phyloP scores from a whole-genome alignment of 176 grass and related monocot genomes.

The Eragrostis curvula region DNA sequence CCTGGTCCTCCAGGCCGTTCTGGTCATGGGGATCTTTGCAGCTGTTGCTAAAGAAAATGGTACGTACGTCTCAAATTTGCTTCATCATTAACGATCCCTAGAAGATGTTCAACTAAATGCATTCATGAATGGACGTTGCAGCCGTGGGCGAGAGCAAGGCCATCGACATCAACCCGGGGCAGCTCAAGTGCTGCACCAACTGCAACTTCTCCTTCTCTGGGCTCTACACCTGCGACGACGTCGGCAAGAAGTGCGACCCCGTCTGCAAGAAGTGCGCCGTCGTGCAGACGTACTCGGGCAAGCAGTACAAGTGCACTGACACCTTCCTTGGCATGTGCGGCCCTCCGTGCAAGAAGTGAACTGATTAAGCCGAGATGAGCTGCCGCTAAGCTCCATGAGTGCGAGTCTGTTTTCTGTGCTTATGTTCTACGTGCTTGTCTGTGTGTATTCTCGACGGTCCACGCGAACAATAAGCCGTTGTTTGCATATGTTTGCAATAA shows the following conservation, averaged over 20 bases:
- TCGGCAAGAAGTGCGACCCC: conserved; percentile 20
- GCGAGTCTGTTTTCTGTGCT: not conserved
- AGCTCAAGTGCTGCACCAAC: conserved; percentile 39
- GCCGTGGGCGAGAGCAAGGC: conserved; percentile 40
- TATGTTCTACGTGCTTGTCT: not conserved
- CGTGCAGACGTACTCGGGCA: conserved; percentile 9
- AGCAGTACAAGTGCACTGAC: conserved; percentile 30
- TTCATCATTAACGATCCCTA: not conserved
- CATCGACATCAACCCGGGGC: conserved; percentile 39
- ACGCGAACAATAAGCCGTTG: conserved; percentile 24
- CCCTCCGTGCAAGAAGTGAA: not conserved
- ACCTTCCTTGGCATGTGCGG: conserved; percentile 42
- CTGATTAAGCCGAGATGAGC: too few species aligned
- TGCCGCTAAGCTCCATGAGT: not conserved
- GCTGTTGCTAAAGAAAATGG: conserved; percentile 35
- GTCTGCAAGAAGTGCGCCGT: conserved; percentile 32
- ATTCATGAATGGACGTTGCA: not conserved
- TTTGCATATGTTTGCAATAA: not conserved
- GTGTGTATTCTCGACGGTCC: not conserved
- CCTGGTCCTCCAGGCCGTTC: conserved; percentile 17
- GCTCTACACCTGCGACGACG: conserved; percentile 41
- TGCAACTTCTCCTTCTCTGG: conserved; percentile 47
- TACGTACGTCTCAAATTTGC: not conserved
- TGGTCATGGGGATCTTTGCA: conserved; percentile 39
- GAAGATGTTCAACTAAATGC: not conserved